phyloP scores from a whole-genome alignment of 805 yeast species.

The Metschnikowia matae region DNA sequence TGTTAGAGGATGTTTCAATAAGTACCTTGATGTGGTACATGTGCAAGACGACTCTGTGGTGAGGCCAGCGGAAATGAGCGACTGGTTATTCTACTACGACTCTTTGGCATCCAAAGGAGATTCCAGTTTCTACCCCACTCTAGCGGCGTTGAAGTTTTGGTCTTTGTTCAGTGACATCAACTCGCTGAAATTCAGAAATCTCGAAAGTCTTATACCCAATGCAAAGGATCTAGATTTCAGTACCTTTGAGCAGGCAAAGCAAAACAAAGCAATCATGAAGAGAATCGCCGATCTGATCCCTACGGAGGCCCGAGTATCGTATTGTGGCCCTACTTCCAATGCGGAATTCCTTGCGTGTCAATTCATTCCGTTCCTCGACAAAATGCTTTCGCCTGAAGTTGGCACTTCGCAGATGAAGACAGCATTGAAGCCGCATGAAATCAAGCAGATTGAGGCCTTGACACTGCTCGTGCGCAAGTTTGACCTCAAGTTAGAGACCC shows the following conservation, averaged over 20 bases:
- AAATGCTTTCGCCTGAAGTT: constrained; percentile 29
- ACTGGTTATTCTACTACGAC: constrained; percentile 78
- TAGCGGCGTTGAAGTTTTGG: constrained; percentile 60
- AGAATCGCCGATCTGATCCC: constrained; percentile 29
- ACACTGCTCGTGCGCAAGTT: constrained; percentile 37
- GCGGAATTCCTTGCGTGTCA: constrained; percentile 24
- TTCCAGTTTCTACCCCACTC: constrained; percentile 50
- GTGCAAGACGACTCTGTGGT: constrained; percentile 55
- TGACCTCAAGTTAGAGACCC: constrained; percentile 37
- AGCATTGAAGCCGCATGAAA: constrained; percentile 27
- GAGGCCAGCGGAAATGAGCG: constrained; percentile 60
- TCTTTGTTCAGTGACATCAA: constrained; percentile 60
- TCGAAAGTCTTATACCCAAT: constrained; percentile 27
- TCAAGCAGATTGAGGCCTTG: constrained; percentile 30
- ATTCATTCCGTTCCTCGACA: constrained; percentile 32
- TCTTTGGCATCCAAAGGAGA: constrained; percentile 29
- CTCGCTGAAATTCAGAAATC: constrained; percentile 17
- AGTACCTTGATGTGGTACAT: constrained; percentile 57
- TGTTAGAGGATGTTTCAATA: constrained; percentile 65
- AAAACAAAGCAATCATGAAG: constrained; percentile 30
- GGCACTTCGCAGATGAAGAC: constrained; percentile 21
- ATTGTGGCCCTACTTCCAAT: constrained; percentile 24
- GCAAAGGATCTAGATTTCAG: constrained; percentile 34
- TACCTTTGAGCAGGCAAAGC: constrained; percentile 33
- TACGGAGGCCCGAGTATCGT: constrained; percentile 21